Conservation (phyloP, 352 stramenopile species). For the Pythium phragmiticola region DNA sequence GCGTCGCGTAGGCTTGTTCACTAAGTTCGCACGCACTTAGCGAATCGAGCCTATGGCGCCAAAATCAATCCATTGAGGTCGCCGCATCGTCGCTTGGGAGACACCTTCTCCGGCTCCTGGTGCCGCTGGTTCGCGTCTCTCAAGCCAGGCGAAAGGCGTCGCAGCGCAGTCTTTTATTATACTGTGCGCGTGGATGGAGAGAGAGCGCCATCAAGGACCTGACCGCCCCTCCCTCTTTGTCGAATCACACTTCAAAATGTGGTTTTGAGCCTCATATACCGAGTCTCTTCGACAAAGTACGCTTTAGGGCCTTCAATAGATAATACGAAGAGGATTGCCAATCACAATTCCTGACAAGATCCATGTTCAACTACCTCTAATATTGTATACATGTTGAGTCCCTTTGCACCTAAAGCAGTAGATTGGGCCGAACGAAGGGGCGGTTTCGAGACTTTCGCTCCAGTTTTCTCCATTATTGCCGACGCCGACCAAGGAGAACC, state of each 20-base stretch:
- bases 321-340: constrained; percentile 10
- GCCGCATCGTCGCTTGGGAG: constrained; percentile 8
- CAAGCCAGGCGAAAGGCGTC: too few relatives aligned
- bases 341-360: background rate
- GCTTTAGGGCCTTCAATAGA: constrained; percentile 6
- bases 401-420: constrained; percentile 10
- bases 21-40: constrained; percentile 22
- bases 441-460: constrained; percentile 6
- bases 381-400: constrained; percentile 17
- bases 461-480: background rate
- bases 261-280: background rate
- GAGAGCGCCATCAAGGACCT: background rate
- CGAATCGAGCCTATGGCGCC: constrained; percentile 7
- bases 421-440: background rate
- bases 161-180: too few relatives aligned
- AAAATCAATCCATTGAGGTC: background rate
- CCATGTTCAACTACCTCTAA: constrained; percentile 1
- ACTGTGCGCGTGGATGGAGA: too few relatives aligned
- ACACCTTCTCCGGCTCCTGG: background rate
- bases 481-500: background rate
- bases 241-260: too few relatives aligned
- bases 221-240: background rate
- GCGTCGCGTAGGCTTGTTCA: constrained; percentile 13
- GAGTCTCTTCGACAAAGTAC: constrained; percentile 3
- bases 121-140: background rate